Conservation (phyloP, 208 protist species). For the Wallacemonas collosoma region DNA sequence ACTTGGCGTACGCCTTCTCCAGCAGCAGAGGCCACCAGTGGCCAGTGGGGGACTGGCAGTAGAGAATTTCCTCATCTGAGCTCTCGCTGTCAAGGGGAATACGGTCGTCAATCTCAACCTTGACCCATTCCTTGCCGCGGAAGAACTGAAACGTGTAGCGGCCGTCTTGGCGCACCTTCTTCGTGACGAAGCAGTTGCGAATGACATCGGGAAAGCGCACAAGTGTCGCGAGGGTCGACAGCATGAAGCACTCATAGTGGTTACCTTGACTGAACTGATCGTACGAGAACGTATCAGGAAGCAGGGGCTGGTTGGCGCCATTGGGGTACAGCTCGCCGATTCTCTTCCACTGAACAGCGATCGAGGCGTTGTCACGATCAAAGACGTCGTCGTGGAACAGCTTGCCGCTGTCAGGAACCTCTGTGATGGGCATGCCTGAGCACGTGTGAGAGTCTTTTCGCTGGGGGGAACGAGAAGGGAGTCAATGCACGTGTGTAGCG, state of each 20-base stretch:
- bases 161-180: conserved; percentile 42
- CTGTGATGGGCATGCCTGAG: conserved; percentile 22
- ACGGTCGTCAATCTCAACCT: conserved; percentile 68
- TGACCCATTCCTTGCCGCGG: conserved; percentile 46
- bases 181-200: conserved; percentile 52
- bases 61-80: conserved; percentile 49
- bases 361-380: conserved; percentile 50
- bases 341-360: conserved; percentile 57
- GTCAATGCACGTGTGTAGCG: not conserved
- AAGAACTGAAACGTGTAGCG: conserved; percentile 60
- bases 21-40: conserved; percentile 66
- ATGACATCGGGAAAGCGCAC: conserved; percentile 39
- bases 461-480: conserved; percentile 5
- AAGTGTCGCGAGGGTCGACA: conserved; percentile 42
- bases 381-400: conserved; percentile 74
- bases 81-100: conserved; percentile 45
- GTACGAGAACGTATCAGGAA: conserved; percentile 29
- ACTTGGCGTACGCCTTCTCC: conserved; percentile 78
- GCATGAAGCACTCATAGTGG: conserved; percentile 58
- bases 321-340: conserved; percentile 67
- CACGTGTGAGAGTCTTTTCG: not conserved
- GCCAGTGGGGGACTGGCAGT: conserved; percentile 40
- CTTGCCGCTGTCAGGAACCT: conserved; percentile 59
- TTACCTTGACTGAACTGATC: conserved; percentile 49
- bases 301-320: conserved; percentile 38